These are phyloP conservation scores for Aurantiochytrium sp. DNA, from an alignment of 108 stramenopile genomes.

Conservation along the genomic window DNA sequence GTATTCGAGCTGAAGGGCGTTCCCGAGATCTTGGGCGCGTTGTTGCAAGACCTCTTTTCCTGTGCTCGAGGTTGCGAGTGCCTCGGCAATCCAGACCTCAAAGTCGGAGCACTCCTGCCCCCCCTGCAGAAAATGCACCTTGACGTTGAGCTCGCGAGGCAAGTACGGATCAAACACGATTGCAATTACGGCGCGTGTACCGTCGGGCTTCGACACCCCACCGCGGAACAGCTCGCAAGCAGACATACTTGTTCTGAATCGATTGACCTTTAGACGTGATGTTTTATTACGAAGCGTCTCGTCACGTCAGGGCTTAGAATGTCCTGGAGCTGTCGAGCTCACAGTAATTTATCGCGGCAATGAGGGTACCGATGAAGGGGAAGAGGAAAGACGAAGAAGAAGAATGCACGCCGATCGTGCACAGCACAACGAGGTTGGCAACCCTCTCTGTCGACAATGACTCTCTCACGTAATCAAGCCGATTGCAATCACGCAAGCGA, in stretches of 20 bases:
- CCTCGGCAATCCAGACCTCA: not conserved
- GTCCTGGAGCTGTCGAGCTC: too few relatives aligned
- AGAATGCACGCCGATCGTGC: too few relatives aligned
- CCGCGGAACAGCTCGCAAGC: not conserved
- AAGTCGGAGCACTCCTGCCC: not conserved
- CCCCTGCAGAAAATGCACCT: not conserved
- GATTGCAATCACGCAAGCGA: too few relatives aligned
- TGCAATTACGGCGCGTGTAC: not conserved
- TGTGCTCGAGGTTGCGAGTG: not conserved
- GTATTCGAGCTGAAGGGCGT: not conserved
- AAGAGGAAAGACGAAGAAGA: too few relatives aligned
- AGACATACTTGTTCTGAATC: not conserved
- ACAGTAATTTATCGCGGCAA: too few relatives aligned
- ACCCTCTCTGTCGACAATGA: too few relatives aligned
- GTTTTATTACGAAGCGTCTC: too few relatives aligned
- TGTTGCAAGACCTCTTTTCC: not conserved
- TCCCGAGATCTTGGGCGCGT: not conserved
- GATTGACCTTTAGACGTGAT: too few relatives aligned
- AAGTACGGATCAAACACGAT: not conserved
- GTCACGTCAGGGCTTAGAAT: too few relatives aligned
- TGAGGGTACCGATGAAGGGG: too few relatives aligned
- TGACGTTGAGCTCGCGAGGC: not conserved
- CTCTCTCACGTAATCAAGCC: too few relatives aligned
- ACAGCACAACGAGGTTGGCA: too few relatives aligned
- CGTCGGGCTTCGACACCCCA: not conserved